Evolutionary conservation across 768 basidiomycete genomes (phyloP).

Genomic region (Lanmaoa pseudosensibilis): DNA sequence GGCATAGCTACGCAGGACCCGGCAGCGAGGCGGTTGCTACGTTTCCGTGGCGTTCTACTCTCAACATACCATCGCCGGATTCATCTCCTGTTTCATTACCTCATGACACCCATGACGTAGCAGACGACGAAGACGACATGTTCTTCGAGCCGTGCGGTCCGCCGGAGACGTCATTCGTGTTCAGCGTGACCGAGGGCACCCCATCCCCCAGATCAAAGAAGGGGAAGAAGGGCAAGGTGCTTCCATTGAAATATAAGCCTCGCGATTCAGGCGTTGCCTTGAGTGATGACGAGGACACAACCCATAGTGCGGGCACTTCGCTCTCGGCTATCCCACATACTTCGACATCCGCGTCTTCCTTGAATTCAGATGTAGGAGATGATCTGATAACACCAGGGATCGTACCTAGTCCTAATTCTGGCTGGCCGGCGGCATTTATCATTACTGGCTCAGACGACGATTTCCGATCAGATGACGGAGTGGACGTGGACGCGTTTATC

Average conservation of each 20-base stretch:
- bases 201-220: slow-evolving; percentile 53
- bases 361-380: slow-evolving; percentile 56
- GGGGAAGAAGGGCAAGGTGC: slow-evolving; percentile 25
- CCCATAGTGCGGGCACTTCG: slow-evolving; percentile 16
- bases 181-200: slow-evolving; percentile 55
- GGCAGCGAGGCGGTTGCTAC: slow-evolving; percentile 33
- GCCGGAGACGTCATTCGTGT: slow-evolving; percentile 52
- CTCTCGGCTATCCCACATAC: slow-evolving; percentile 49
- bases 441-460: slow-evolving; percentile 45
- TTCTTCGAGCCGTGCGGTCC: slow-evolving; percentile 49
- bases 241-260: slow-evolving; percentile 71
- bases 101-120: slow-evolving; percentile 29
- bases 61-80: slow-evolving; percentile 45
- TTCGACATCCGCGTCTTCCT: slow-evolving; percentile 64
- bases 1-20: slow-evolving; percentile 68
- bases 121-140: slow-evolving; percentile 53
- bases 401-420: slow-evolving; percentile 51
- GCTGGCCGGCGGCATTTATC: slow-evolving; percentile 57
- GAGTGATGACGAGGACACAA: slow-evolving; percentile 55
- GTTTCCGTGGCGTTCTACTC: slow-evolving; percentile 39
- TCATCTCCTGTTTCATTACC: slow-evolving; percentile 46
- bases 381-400: slow-evolving; percentile 71
- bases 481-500: slow-evolving; percentile 70
- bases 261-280: slow-evolving; percentile 65
- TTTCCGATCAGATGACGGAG: slow-evolving; percentile 25